phyloP scores from a whole-genome alignment of 2,329 filamentous ascomycete species.

The Phyllosticta paracitricarpa region DNA sequence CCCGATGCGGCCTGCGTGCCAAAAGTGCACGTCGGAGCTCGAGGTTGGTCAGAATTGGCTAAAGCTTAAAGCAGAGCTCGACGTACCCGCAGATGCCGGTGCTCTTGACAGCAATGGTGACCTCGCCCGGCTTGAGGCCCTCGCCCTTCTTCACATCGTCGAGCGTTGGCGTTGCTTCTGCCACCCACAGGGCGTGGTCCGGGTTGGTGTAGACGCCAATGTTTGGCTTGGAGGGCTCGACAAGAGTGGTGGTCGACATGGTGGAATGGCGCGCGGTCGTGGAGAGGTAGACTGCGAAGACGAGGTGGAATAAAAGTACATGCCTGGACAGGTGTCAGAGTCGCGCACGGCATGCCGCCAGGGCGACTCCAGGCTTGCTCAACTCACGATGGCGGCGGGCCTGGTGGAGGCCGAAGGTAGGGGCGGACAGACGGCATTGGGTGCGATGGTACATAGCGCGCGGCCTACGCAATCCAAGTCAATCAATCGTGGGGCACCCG shows the following conservation, averaged over 20 bases:
- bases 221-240: conserved; percentile 62
- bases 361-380: neutral
- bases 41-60: conserved; percentile 6
- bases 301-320: neutral
- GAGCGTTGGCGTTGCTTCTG: conserved; percentile 62
- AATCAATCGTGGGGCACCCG: neutral
- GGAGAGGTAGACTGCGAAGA: neutral
- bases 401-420: neutral
- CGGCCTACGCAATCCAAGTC: neutral
- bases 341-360: neutral
- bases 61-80: neutral
- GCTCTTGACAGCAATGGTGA: conserved; percentile 80
- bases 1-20: conserved; percentile 89
- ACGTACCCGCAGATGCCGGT: conserved; percentile 89
- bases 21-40: conserved; percentile 93
- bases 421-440: neutral
- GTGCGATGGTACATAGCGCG: neutral
- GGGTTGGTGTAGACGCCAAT: conserved; percentile 96
- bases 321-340: neutral
- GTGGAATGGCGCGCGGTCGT: neutral
- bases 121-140: conserved; percentile 67
- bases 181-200: conserved; percentile 82
- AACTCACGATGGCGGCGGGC: neutral
- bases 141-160: conserved; percentile 63
- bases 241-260: conserved; percentile 24